These are phyloP conservation scores for Pichia sp. DNA, from an alignment of 1,139 yeast genomes.

Conservation along the genomic window DNA sequence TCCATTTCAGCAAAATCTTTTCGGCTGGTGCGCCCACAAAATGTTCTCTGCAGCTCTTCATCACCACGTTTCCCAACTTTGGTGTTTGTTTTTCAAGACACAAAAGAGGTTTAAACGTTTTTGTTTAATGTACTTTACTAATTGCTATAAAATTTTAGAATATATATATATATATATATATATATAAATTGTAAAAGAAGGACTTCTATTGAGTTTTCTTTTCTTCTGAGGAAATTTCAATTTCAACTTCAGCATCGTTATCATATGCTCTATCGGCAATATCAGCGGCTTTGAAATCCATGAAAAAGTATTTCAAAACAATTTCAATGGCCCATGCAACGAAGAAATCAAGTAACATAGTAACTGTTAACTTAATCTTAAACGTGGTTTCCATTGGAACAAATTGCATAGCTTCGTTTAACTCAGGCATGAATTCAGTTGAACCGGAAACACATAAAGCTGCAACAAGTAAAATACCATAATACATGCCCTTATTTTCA, in stretches of 20 bases:
- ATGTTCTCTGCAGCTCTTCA: no score
- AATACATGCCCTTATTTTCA: conserved; percentile 95
- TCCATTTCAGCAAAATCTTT: no score
- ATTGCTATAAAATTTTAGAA: no score
- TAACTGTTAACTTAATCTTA: conserved; percentile 67
- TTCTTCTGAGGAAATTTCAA: conserved; percentile 5
- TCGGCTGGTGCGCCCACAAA: no score
- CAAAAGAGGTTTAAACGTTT: no score
- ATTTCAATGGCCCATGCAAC: conserved; percentile 78
- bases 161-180: background rate
- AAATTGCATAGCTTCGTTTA: conserved; percentile 84
- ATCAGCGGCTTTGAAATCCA: conserved; percentile 90
- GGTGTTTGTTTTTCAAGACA: no score
- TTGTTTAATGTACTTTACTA: no score
- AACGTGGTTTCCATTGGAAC: conserved; percentile 79
- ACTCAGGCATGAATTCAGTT: conserved; percentile 91
- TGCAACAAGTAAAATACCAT: conserved; percentile 88
- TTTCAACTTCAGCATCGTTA: conserved; percentile 30
- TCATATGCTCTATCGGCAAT: conserved; percentile 50
- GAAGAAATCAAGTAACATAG: conserved; percentile 70
- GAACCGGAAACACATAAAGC: conserved; percentile 85
- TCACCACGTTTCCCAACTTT: no score
- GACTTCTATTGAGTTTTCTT: conserved; percentile 11
- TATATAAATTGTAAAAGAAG: background rate
- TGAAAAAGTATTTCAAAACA: conserved; percentile 72